Percentiles rank a stretch among this genome's conserved stretches.
Evolutionary conservation across 2,329 filamentous ascomycete species (phyloP).

Genomic region (Hypoxylon rubiginosum): DNA sequence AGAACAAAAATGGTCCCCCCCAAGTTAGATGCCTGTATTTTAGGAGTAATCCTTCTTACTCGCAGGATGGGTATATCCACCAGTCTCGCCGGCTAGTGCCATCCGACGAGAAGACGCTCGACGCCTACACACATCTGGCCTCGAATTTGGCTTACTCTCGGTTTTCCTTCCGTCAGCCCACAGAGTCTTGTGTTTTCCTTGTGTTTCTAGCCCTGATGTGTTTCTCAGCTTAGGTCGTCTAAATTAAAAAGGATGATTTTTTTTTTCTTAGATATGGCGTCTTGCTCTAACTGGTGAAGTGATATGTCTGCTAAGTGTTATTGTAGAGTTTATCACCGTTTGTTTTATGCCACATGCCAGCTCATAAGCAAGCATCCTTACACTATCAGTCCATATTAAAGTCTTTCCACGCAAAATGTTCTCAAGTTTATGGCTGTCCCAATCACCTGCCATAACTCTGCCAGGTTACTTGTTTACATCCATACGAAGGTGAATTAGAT

Average conservation of each 20-base stretch:
- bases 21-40: constrained; percentile 55
- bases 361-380: no score
- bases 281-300: constrained; percentile 20
- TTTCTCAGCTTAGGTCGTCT: constrained; percentile 49
- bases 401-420: neutral
- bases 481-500: no score
- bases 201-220: constrained; percentile 47
- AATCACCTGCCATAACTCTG: no score
- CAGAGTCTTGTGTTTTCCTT: constrained; percentile 49
- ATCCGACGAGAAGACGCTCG: constrained; percentile 43
- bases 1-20: constrained; percentile 42
- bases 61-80: constrained; percentile 30
- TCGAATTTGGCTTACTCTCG: constrained; percentile 47
- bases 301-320: neutral
- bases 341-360: no score
- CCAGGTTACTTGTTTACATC: no score
- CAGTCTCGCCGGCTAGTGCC: constrained; percentile 42
- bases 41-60: constrained; percentile 49
- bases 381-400: no score
- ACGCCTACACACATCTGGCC: constrained; percentile 48
- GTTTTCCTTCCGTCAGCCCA: constrained; percentile 51
- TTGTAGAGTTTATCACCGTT: neutral
- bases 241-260: constrained; percentile 49
- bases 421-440: neutral
- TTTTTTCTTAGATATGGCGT: constrained; percentile 38